Evolutionary conservation across 805 yeast species (phyloP).

Genomic region (Starmerella sirachaensis): DNA sequence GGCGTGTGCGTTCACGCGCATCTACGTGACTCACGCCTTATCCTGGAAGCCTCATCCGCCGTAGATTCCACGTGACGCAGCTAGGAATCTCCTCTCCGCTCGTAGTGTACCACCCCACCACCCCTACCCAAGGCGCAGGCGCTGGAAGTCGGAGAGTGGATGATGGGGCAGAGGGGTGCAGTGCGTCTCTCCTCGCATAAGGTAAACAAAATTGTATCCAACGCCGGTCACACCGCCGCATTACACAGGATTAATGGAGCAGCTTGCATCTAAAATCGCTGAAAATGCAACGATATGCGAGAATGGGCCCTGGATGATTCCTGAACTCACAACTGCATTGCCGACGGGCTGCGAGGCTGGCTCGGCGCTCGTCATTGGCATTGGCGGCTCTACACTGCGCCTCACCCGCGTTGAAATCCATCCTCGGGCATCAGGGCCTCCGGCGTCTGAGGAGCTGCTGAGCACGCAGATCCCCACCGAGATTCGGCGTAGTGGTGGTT

Average conservation of each 20-base stretch:
- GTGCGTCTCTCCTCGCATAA: too few species aligned
- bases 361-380: slow-evolving; percentile 18
- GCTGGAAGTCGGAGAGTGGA: too few species aligned
- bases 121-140: too few species aligned
- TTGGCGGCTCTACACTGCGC: slow-evolving; percentile 23
- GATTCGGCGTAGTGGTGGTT: slow-evolving; percentile 6
- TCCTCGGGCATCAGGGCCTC: not conserved
- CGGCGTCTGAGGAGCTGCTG: slow-evolving; percentile 3
- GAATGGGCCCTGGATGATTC: slow-evolving; percentile 20
- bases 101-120: too few species aligned
- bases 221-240: too few species aligned
- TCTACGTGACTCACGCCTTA: too few species aligned
- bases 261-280: slow-evolving; percentile 3
- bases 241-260: slow-evolving; percentile 1
- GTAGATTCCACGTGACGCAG: too few species aligned
- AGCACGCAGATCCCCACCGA: slow-evolving; percentile 7
- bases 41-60: too few species aligned
- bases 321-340: slow-evolving; percentile 2
- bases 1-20: too few species aligned
- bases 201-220: too few species aligned
- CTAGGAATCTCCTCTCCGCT: too few species aligned
- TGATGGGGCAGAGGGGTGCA: too few species aligned
- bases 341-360: slow-evolving; percentile 14
- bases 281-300: slow-evolving; percentile 4
- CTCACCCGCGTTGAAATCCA: slow-evolving; percentile 7